Evolutionary conservation across 2,329 filamentous ascomycete species (phyloP).

Genomic region (Berkeleyomyces basicola): DNA sequence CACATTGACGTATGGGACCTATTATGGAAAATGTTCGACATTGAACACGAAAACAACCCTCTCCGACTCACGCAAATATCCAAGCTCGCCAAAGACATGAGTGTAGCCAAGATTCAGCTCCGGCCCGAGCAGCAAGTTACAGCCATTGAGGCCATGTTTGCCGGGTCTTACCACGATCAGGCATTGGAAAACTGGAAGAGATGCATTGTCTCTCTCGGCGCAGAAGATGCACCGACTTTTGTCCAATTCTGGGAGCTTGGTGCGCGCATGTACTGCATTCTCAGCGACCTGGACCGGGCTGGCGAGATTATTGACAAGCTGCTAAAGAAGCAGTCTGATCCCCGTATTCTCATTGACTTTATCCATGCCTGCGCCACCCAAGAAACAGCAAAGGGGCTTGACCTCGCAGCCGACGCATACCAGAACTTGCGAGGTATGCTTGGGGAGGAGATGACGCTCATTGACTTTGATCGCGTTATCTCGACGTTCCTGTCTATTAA

Average conservation of each 20-base stretch:
- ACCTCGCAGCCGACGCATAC: conserved; percentile 52
- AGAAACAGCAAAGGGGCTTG: conserved; percentile 23
- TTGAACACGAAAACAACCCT: conserved; percentile 31
- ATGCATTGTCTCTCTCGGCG: conserved; percentile 34
- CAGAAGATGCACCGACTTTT: conserved; percentile 27
- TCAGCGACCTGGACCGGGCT: conserved; percentile 42
- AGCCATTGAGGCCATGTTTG: conserved; percentile 51
- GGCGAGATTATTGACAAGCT: conserved; percentile 38
- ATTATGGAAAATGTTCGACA: conserved; percentile 47
- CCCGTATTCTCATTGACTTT: conserved; percentile 47
- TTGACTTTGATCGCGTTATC: conserved; percentile 62
- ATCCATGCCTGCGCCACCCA: conserved; percentile 40
- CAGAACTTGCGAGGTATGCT: conserved; percentile 44
- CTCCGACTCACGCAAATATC: conserved; percentile 45
- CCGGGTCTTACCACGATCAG: conserved; percentile 40
- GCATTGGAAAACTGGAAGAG: conserved; percentile 49
- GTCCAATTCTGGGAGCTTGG: conserved; percentile 47
- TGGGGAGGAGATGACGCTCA: conserved; percentile 43
- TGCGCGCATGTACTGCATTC: conserved; percentile 43
- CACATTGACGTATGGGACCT: conserved; percentile 44
- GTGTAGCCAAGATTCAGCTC: conserved; percentile 37
- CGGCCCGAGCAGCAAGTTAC: conserved; percentile 42
- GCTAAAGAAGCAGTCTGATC: conserved; percentile 31
- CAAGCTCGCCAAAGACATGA: conserved; percentile 48
- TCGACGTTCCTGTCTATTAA: conserved; percentile 52